These are phyloP conservation scores for Musa beccarii DNA, from an alignment of 176 grass and related monocot genomes.

Conservation along the genomic window DNA sequence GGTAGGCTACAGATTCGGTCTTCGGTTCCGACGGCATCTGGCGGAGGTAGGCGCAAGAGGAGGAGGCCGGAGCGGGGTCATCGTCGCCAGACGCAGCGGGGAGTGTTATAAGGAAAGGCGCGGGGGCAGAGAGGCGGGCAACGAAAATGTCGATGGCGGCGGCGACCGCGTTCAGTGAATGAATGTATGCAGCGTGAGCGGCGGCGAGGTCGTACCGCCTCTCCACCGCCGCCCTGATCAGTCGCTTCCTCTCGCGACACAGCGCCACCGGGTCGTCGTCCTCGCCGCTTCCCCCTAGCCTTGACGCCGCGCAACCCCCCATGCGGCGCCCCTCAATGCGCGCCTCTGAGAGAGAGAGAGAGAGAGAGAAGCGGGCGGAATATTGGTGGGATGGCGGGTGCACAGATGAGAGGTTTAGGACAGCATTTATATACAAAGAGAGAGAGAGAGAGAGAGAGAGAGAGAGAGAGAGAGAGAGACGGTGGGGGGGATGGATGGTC, in stretches of 20 bases:
- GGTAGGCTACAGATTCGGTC: conserved; percentile 8
- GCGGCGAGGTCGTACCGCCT: conserved; percentile 48
- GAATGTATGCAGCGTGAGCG: conserved; percentile 53
- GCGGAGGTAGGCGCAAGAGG: conserved; percentile 18
- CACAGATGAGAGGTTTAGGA: not conserved
- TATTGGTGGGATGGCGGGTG: not conserved
- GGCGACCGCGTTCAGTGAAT: conserved; percentile 57
- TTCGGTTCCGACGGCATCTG: conserved; percentile 8
- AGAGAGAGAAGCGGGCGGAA: not conserved
- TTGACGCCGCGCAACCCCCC: conserved; percentile 91
- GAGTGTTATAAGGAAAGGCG: conserved; percentile 82
- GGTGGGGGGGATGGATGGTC: not conserved
- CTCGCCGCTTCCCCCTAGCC: conserved; percentile 37
- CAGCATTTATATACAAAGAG: too few relatives aligned
- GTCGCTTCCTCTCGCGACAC: conserved; percentile 79
- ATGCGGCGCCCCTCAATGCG: not conserved
- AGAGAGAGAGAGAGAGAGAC: not conserved
- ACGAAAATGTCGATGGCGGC: conserved; percentile 71
- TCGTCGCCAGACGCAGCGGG: conserved; percentile 31
- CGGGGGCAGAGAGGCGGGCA: conserved; percentile 73
- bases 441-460: not conserved
- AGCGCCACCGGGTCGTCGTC: conserved; percentile 66
- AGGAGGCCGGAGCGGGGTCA: conserved; percentile 27
- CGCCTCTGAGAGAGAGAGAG: not conserved
- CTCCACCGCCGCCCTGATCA: conserved; percentile 69